These are phyloP conservation scores for Apiospora phragmitis DNA, from an alignment of 2,329 filamentous ascomycete species.

Conservation along the genomic window DNA sequence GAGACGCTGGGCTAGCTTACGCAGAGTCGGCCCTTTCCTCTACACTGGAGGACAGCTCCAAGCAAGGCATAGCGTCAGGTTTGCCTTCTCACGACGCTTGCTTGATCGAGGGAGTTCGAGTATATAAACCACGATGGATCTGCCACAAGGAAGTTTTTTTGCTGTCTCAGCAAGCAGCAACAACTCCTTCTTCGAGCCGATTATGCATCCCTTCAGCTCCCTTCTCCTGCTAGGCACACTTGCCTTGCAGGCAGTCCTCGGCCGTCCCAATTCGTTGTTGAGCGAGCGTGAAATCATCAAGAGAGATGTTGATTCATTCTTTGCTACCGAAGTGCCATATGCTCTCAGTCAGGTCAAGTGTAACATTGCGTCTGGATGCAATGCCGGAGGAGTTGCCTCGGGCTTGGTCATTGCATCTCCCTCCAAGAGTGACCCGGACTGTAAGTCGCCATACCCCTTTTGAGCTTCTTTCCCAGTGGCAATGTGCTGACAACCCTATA, in stretches of 20 bases:
- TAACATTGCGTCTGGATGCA: slow-evolving; percentile 61
- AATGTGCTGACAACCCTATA: slow-evolving; percentile 33
- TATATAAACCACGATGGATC: slow-evolving; percentile 31
- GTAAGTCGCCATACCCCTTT: slow-evolving; percentile 38
- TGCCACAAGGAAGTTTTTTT: slow-evolving; percentile 19
- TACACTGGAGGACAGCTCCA: not conserved
- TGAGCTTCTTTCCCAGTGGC: not conserved
- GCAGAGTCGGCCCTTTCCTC: slow-evolving; percentile 16
- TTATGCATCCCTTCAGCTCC: slow-evolving; percentile 53
- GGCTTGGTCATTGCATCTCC: slow-evolving; percentile 61
- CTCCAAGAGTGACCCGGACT: slow-evolving; percentile 53
- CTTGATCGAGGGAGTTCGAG: slow-evolving; percentile 14
- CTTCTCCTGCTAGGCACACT: slow-evolving; percentile 51
- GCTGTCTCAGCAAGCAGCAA: slow-evolving; percentile 23
- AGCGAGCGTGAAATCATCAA: slow-evolving; percentile 41
- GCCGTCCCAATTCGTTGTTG: slow-evolving; percentile 39
- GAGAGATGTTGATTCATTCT: slow-evolving; percentile 52
- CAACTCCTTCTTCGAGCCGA: slow-evolving; percentile 35
- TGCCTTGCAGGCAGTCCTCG: slow-evolving; percentile 52
- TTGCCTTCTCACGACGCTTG: slow-evolving; percentile 17
- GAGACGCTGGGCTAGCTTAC: not conserved
- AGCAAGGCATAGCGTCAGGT: not conserved
- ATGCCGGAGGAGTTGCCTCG: slow-evolving; percentile 45
- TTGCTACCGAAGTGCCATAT: slow-evolving; percentile 52
- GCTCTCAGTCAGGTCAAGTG: slow-evolving; percentile 54